A percentile compares a stretch with the other conserved stretches of the same genome.
Evolutionary conservation across 108 stramenopile species (phyloP).

Genomic region (Fragilaria radians): DNA sequence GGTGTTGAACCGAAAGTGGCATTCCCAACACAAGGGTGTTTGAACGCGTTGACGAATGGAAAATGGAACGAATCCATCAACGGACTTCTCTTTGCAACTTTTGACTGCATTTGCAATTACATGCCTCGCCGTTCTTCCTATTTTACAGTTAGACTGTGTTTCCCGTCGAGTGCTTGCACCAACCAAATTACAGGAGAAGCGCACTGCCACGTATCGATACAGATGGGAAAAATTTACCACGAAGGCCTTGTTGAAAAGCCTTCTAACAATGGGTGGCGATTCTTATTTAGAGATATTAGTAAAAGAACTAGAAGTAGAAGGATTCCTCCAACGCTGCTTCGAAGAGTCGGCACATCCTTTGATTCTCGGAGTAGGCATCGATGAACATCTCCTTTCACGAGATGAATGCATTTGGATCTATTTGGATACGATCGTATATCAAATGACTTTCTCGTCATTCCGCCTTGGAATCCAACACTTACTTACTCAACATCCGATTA

Average conservation of each 20-base stretch:
- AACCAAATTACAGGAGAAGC: conserved; percentile 27
- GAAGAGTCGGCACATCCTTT: not conserved
- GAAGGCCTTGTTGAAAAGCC: conserved; percentile 10
- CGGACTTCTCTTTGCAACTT: conserved; percentile 6
- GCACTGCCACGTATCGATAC: conserved; percentile 27
- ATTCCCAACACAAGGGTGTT: too few relatives aligned
- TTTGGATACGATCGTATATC: conserved; percentile 9
- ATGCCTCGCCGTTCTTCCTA: conserved; percentile 14
- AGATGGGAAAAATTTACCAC: conserved; percentile 30
- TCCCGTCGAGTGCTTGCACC: conserved; percentile 28
- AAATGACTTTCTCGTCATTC: conserved; percentile 55
- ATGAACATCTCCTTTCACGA: not conserved
- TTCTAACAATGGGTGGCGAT: not conserved
- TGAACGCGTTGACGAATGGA: too few relatives aligned
- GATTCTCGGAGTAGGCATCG: not conserved
- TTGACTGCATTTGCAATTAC: conserved; percentile 21
- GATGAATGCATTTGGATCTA: not conserved
- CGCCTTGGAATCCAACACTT: conserved; percentile 35
- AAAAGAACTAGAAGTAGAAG: not conserved
- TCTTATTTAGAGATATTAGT: not conserved
- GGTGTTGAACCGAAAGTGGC: too few relatives aligned
- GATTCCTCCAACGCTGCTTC: not conserved
- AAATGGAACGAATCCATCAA: too few relatives aligned
- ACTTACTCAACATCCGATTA: conserved; percentile 46
- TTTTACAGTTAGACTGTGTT: conserved; percentile 32